phyloP scores from a whole-genome alignment of 2,329 filamentous ascomycete species.

The Colletotrichum phormii region DNA sequence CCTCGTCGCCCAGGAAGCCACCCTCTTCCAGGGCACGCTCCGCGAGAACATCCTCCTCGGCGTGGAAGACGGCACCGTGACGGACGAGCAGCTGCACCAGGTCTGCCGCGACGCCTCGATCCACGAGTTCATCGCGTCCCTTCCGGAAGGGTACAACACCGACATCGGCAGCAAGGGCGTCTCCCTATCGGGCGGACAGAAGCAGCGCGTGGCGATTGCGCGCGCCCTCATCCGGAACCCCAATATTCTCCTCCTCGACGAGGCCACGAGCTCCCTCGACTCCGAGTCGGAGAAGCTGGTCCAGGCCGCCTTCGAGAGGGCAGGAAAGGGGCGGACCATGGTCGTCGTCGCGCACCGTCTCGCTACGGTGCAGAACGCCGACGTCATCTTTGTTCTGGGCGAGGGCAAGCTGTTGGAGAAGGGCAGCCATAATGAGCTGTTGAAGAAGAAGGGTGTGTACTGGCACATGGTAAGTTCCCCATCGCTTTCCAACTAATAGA shows the following conservation, averaged over 20 bases:
- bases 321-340: constrained; percentile 71
- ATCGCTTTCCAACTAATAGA: background rate
- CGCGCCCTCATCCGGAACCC: constrained; percentile 76
- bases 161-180: constrained; percentile 75
- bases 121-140: constrained; percentile 75
- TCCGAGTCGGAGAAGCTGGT: constrained; percentile 71
- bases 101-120: constrained; percentile 73
- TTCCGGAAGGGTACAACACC: constrained; percentile 77
- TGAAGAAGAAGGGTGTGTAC: constrained; percentile 64
- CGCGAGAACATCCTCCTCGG: constrained; percentile 78
- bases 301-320: constrained; percentile 75
- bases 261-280: constrained; percentile 78
- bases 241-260: constrained; percentile 75
- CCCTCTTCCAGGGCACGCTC: constrained; percentile 74
- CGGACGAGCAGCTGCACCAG: constrained; percentile 63
- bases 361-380: constrained; percentile 81
- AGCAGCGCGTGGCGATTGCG: constrained; percentile 77
- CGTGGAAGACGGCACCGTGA: constrained; percentile 64
- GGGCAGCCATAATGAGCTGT: constrained; percentile 63
- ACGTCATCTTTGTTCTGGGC: constrained; percentile 84
- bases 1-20: constrained; percentile 80
- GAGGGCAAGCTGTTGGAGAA: constrained; percentile 69
- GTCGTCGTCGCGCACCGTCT: constrained; percentile 83
- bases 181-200: constrained; percentile 77
- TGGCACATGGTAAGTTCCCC: constrained; percentile 65